Percentiles rank a stretch among this genome's conserved stretches.
Evolutionary conservation across 768 basidiomycete species (phyloP).

Genomic region (Termitomyces sp.): DNA sequence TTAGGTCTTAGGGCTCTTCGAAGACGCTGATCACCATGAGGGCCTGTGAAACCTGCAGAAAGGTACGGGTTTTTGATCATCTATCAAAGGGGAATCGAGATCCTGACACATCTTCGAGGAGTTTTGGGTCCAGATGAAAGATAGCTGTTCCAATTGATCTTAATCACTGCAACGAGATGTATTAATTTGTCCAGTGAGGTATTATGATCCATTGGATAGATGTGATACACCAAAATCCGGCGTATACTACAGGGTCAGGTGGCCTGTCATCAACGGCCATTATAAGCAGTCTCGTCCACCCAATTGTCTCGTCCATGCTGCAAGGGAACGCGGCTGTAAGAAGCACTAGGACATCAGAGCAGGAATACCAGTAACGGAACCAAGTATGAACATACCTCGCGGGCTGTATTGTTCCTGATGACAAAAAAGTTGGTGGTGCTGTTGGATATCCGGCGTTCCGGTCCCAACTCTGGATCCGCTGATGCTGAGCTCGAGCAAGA

Average conservation of each 20-base stretch:
- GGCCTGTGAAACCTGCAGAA: neutral
- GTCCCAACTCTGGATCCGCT: slow-evolving; percentile 18
- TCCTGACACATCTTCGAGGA: neutral
- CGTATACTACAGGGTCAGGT: neutral
- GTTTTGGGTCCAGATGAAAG: neutral
- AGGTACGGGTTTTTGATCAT: neutral
- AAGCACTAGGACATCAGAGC: neutral
- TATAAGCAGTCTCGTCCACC: slow-evolving; percentile 43
- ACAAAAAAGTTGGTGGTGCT: slow-evolving; percentile 9
- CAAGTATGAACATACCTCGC: slow-evolving; percentile 11
- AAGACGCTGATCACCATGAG: neutral
- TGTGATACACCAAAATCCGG: neutral
- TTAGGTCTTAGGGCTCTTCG: neutral
- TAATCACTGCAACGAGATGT: neutral
- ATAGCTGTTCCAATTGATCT: neutral
- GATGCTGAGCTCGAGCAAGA: slow-evolving; percentile 11
- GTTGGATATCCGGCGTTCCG: slow-evolving; percentile 14
- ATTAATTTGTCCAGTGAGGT: neutral
- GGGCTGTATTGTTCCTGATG: slow-evolving; percentile 10
- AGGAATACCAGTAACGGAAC: neutral
- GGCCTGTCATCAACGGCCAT: slow-evolving; percentile 23
- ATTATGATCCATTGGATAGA: neutral
- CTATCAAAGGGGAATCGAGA: neutral
- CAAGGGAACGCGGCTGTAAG: slow-evolving; percentile 23
- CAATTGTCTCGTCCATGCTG: slow-evolving; percentile 29